Conservation (phyloP, 179 eudicot genomes). For the Patellifolia procumbens region DNA sequence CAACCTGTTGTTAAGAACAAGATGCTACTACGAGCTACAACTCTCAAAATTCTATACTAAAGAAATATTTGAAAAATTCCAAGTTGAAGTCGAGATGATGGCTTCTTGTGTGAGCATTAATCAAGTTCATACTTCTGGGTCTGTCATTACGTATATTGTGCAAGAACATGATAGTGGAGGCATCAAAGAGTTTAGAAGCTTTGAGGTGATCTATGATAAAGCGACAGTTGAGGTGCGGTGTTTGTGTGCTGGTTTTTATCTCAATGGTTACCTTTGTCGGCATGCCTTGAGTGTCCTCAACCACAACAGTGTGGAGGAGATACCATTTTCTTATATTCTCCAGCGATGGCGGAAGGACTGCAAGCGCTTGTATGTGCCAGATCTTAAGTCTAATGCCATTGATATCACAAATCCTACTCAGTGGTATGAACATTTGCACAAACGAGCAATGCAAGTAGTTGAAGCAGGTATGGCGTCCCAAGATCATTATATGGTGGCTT, state of each 20-base stretch:
- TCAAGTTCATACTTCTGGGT: constrained; percentile 51
- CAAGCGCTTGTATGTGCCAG: constrained; percentile 54
- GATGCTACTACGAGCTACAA: constrained; percentile 58
- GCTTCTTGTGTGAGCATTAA: constrained; percentile 44
- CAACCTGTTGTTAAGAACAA: constrained; percentile 47
- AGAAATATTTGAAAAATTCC: constrained; percentile 52
- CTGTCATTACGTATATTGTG: constrained; percentile 50
- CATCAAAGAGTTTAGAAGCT: constrained; percentile 36
- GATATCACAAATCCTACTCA: constrained; percentile 61
- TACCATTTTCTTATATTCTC: constrained; percentile 56
- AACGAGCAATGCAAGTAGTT: constrained; percentile 60
- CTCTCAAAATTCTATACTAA: constrained; percentile 59
- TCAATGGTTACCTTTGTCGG: constrained; percentile 76
- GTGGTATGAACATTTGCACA: constrained; percentile 70
- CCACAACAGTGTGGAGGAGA: constrained; percentile 54
- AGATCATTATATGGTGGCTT: constrained; percentile 77
- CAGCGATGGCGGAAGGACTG: constrained; percentile 77
- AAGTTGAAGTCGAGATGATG: constrained; percentile 62
- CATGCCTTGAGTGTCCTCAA: constrained; percentile 65
- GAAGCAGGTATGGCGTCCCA: constrained; percentile 69
- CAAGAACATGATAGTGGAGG: constrained; percentile 52
- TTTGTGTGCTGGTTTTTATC: constrained; percentile 63
- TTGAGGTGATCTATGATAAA: constrained; percentile 68
- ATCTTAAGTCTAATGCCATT: constrained; percentile 47
- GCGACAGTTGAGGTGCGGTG: constrained; percentile 55